Base-by-base conservation (phyloP, 2,329 filamentous ascomycete genomes). In the Gaeumannomyces sp. region DNA sequence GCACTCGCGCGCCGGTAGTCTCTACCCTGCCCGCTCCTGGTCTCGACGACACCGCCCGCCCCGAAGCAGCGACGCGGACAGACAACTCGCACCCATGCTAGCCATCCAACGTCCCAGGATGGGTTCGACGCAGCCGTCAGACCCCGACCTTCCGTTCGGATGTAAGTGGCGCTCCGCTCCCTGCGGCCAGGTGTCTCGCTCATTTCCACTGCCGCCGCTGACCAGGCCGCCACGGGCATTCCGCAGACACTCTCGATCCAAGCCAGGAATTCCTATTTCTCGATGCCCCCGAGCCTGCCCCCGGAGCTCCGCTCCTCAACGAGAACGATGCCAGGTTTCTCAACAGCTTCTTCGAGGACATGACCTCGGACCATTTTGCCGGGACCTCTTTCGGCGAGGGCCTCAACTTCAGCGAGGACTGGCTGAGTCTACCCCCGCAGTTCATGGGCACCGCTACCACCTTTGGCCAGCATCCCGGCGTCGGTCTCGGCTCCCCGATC, bases 391-490 rank as follows among this genome's bases (percentile, higher is more conserved):
- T 82, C 67, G 81, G 81, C 59, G 82, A 84, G 69, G 79, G 81
- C 13, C 76, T 81, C 53, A 78, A 79, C 68, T 82, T 79, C 69
- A 81, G 73, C 70, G 80, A 82, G 57, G 76, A 78, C 64, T 87
- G 84, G 84, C 74, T 80, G 60, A 84, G 86, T 66, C 76, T 89
- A 27, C 88, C 87, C 6, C 87, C 87, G 1, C 81, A 81, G 61
- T 86, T 90, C 68, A 84, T 90, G 76, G 87, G 87, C 62, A 85
- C 87, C 16, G 79, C 84, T 1, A 89, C 87, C 27, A 89, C 86
- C 3, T 84, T 85, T 68, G 86, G 86, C 25, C 81, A 85, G 62
- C 83, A 84, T 50, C 76, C 78, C 19, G 69, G 71, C 33, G 71
- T 73, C 53, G 68, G 73, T 8, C 70, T 74, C 22, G 64, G 67